Evolutionary conservation across 1,139 yeast genomes (phyloP), one percentile per base, ranked within the genome.

Genomic region (Debaryomyces nepalensis): DNA sequence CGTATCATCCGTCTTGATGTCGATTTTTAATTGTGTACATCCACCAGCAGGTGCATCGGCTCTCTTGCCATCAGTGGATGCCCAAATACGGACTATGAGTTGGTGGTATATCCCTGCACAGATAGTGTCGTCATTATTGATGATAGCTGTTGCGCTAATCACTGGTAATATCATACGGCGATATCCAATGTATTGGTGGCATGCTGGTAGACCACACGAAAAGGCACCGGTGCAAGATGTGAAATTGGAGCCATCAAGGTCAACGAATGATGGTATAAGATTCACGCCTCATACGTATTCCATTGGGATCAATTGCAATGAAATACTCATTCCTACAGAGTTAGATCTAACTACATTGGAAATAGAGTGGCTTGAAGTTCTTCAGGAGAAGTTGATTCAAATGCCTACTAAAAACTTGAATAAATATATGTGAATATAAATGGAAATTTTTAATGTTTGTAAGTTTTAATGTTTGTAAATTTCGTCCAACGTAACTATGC

Each of bases 21-120:
- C 78, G n/a, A 52, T 82, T 0, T 59, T 73, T 5, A 81, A 81
- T 50, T 76, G 83, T 44, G 77, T 82, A 1, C 90, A 84, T 59
- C 90, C 90, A 0, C 90, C 90, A 0, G 84, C 86, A 1, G 90
- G 90, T 1, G 89, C 90, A 1, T 75, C 85, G 9, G 88, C 90
- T 0, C 57, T 84, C 20, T 60, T 84, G 6, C 87, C 89, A 0
- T 64, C 77, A 6, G 55, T 78, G 0, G 84, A 81, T 45, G 74
- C 59, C 0, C 53, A 58, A 5, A 66, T 81, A 5, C 58, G 79
- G 4, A 48, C 41, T 1, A 70, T 84, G 74, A 77, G 89, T 39
- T 84, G 90, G 90, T 81, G 84, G 80, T 82, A 76, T 53, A 51
- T 84, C 15, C 84, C 87, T 0, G 75, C 68, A 1, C 86, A 82